Evolutionary conservation across 73 alveolate genomes (phyloP).

Genomic region (Uronychia binucleata): DNA sequence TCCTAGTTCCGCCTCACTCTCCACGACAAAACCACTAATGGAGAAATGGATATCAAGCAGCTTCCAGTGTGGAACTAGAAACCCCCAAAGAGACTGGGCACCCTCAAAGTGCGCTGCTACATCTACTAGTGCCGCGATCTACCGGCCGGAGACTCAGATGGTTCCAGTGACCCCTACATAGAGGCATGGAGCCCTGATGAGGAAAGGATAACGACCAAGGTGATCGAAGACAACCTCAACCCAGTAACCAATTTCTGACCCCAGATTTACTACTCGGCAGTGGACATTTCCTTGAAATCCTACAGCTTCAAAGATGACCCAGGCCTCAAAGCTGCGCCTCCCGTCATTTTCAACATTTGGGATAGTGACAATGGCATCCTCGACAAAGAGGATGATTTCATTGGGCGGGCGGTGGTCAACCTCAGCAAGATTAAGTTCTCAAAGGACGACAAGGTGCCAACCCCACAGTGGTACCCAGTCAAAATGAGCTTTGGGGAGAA

Average conservation of each 20-base stretch:
- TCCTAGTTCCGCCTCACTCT: constrained; percentile 29
- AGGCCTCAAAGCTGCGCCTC: constrained; percentile 69
- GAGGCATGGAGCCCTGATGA: constrained; percentile 61
- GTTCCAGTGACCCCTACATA: constrained; percentile 83
- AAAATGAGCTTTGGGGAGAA: constrained; percentile 81
- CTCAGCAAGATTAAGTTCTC: constrained; percentile 63
- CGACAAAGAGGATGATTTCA: constrained; percentile 60
- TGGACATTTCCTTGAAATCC: not conserved
- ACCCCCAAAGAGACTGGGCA: constrained; percentile 43
- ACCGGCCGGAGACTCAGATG: constrained; percentile 86
- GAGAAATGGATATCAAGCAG: constrained; percentile 17
- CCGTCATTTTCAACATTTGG: constrained; percentile 75
- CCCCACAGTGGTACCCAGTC: constrained; percentile 91
- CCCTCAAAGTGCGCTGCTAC: constrained; percentile 51
- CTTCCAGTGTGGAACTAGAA: constrained; percentile 25
- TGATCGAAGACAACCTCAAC: constrained; percentile 71
- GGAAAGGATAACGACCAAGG: constrained; percentile 19
- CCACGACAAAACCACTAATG: constrained; percentile 22
- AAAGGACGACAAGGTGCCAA: constrained; percentile 52
- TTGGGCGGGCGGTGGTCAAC: constrained; percentile 79
- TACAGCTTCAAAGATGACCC: not conserved
- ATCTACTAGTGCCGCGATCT: constrained; percentile 85
- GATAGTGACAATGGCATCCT: constrained; percentile 70
- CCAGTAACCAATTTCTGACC: constrained; percentile 74
- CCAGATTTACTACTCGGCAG: constrained; percentile 37